Evolutionary conservation across 352 stramenopile species (phyloP), one percentile per base, ranked within the genome.

Genomic region (Plasmopara viticola): DNA sequence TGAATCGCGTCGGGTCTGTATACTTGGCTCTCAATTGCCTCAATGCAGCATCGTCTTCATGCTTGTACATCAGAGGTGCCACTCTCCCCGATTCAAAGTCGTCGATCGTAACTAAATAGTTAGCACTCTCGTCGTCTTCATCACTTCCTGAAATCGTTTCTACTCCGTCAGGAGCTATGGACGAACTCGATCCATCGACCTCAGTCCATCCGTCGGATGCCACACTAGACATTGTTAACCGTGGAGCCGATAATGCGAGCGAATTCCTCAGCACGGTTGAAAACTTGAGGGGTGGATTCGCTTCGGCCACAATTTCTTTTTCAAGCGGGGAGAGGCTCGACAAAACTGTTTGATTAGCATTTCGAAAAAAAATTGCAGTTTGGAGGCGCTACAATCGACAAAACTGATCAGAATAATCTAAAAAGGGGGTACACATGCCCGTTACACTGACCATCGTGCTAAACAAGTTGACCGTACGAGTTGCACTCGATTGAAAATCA

Each of bases 281-380:
- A 17, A 51, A 38, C 42, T 63, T 62, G 2, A 65, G 35, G 8
- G 62, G 30, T 49, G 66, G 48, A 58, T 54, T 48, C 41, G 58
- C 64, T 68, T 68, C 56, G 17, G 66, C 58, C n/a, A 88, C 62
- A 43, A 84, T 74, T 64, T 90, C 77, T 2, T 61, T 60, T 48
- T 87, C 77, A 2, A 57, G 66, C 34, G 62, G 44, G 9, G 66
- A 82, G 6, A 92, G 57, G 13, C 74, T 70, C 7, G 55, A 67
- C 8, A 79, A 58, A 9, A 89, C 48, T 3, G 67, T 68, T 56
- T 86, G 58, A 49, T 84, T 82, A 7, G 73, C 66, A 47, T 87
- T 72, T 37, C 64, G 76, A 54, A 90, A 92, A 62, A 92, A 90
- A 18, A 80, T 82, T 29, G 78, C 69, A 9, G 81, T 68, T 62